Conservation (phyloP, 1,284 basidiomycete species). For the Puccinia polysora region DNA sequence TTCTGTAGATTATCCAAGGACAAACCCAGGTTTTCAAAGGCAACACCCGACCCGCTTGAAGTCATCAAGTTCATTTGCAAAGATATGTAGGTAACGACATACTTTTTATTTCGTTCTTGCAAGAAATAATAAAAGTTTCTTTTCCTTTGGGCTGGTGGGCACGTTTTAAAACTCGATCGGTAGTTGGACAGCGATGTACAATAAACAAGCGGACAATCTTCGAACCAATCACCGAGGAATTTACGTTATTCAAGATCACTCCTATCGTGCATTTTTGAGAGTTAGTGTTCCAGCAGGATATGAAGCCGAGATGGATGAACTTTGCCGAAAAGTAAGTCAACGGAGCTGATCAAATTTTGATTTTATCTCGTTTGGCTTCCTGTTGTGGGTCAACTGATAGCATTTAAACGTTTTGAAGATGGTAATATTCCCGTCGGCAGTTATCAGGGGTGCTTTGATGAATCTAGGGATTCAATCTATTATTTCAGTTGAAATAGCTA, state of each 20-base stretch:
- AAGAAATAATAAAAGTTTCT: too few relatives aligned
- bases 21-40: slow-evolving; percentile 22
- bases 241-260: slow-evolving; percentile 42
- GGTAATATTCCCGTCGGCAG: slow-evolving; percentile 28
- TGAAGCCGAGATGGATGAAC: slow-evolving; percentile 27
- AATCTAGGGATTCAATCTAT: slow-evolving; percentile 37
- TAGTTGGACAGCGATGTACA: slow-evolving; percentile 42
- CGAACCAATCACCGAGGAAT: slow-evolving; percentile 39
- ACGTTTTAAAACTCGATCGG: background rate
- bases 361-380: background rate
- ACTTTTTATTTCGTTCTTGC: background rate
- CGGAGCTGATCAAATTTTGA: background rate
- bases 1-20: slow-evolving; percentile 22
- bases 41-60: slow-evolving; percentile 38
- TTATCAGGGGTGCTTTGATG: slow-evolving; percentile 42
- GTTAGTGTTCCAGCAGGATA: slow-evolving; percentile 29
- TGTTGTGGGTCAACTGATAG: background rate
- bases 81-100: slow-evolving; percentile 28
- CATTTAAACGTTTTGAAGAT: slow-evolving; percentile 2
- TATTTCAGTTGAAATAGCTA: slow-evolving; percentile 29
- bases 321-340: slow-evolving; percentile 23
- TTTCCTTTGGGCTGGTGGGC: background rate
- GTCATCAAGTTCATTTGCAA: slow-evolving; percentile 43
- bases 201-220: slow-evolving; percentile 43
- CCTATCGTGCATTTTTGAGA: slow-evolving; percentile 35